Evolutionary conservation across 768 basidiomycete genomes (phyloP), one percentile per base, ranked within the genome.

Genomic region (Cystobasidiopsis lactophilus): DNA sequence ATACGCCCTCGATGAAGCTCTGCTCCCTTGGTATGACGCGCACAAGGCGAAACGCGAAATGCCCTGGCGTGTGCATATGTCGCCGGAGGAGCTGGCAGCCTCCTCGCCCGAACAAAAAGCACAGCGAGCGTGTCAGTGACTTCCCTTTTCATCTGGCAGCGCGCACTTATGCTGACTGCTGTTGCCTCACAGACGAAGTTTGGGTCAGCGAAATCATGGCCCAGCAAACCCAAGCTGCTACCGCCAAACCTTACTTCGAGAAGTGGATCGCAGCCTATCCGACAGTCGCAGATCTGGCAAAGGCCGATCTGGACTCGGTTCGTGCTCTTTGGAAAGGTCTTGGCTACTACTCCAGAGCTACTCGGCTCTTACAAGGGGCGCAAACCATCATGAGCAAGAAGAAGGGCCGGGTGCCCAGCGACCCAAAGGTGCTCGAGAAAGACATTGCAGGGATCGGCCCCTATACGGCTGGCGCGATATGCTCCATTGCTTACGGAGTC

Each of bases 191-290:
- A n/a, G n/a, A 96, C 62, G 85, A 93, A 74, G 81, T 85, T 24
- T 85, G 83, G 82, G 73, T 86, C 23, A 83, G 79, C 14, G 60
- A 95, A 68, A 79, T 93, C 53, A 93, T 93, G 89, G 72, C 89
- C 2, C 89, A 96, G 66, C 89, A 96, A 67, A 95, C 89, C 0
- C 86, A 91, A 65, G 88, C 93, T 31, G 73, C 68, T 3, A 86
- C 85, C 3, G 54, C 39, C 59, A 1, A 7, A 35, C 33, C 33
- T 13, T 43, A 27, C 19, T 43, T 7, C 45, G 78, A 75, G 50
- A 73, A 74, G 23, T 96, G 60, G 55, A 57, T 61, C 49, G 45
- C 30, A 40, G 52, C 56, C 27, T 57, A 54, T 47, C 58, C 52
- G 35, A 52, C 52, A 26, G 51, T 59, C 53, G 41, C 57, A 37